A percentile compares a stretch with the other conserved stretches of the same genome.
These are phyloP conservation scores for Umbilicus rupestris DNA, from an alignment of 164 flowering plant species.

Conservation along the genomic window DNA sequence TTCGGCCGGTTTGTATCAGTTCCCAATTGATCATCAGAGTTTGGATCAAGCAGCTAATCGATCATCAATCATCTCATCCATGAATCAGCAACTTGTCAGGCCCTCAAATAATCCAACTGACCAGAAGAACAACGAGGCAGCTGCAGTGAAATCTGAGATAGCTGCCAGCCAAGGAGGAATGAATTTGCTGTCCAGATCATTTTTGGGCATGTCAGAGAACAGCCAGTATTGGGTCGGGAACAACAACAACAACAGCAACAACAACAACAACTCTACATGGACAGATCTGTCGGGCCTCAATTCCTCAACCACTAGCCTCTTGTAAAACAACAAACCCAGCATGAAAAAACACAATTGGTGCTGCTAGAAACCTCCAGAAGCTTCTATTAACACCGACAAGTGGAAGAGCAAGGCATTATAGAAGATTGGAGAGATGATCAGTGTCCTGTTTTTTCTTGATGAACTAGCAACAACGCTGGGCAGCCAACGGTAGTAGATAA, in stretches of 20 bases:
- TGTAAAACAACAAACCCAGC: neutral
- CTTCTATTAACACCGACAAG: neutral
- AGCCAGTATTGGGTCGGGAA: slow-evolving; percentile 5
- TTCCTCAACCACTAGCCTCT: neutral
- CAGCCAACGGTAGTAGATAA: neutral
- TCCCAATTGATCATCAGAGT: slow-evolving; percentile 6
- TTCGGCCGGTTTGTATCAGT: neutral
- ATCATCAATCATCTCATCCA: neutral
- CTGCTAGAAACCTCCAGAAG: neutral
- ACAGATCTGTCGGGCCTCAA: slow-evolving; percentile 7
- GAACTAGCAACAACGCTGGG: neutral
- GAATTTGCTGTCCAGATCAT: neutral
- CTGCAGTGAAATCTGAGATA: neutral
- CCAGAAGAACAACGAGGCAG: neutral
- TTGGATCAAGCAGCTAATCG: neutral
- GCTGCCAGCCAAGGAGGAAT: neutral
- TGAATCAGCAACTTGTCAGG: slow-evolving; percentile 14
- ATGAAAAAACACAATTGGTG: too few species aligned
- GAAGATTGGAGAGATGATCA: neutral
- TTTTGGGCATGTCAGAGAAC: neutral
- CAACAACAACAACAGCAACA: neutral
- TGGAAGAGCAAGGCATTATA: neutral
- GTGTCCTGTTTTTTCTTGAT: neutral
- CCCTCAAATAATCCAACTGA: neutral
- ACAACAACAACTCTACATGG: slow-evolving; percentile 7